Base-by-base conservation (phyloP, 2,329 filamentous ascomycete species). In the Fusarium ambrosium region DNA sequence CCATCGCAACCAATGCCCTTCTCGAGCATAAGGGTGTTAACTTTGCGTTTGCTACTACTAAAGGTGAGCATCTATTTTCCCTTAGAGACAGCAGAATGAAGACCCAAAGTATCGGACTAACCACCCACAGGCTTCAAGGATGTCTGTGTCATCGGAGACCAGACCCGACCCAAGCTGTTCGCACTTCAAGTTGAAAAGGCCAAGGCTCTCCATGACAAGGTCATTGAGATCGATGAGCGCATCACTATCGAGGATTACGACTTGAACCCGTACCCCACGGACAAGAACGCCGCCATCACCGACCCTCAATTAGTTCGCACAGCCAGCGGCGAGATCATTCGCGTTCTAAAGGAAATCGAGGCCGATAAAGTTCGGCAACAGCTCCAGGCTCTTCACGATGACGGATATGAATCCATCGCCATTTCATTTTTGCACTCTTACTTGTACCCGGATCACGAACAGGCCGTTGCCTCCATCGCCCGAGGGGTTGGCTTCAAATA, bases 361-460 rank as follows among this genome's bases (percentile, higher is more conserved):
- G 83, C 87, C 53, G 82, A 84, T 2, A 81, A 84, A 34, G 88
- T 91, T 66, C 81, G 85, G 65, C 77, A 83, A 22, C 88, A 92
- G 75, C 81, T 94, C 22, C 85, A 91, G 72, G 81, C 85, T 2
- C 84, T 93, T 0, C 90, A 88, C 59, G 88, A 90, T 14, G 88
- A 93, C 63, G 92, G 92, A 2, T 91, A 95, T 78, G 87, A 87
- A 74, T 96, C 93, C 77, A 91, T 97, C 72, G 94, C 95, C 8
- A 93, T 97, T 4, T 96, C 93, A 72, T 84, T 97, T 69, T 94
- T 97, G 91, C 95, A 97, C 79, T 92, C 92, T 2, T 97, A 97
- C 80, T 95, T 94, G 0, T 97, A 94, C 78, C 94, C 94, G 1
- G 89, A 93, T 51, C 95, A 97, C 76, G 95, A 98, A 81, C 89